phyloP scores from a whole-genome alignment of 2,329 filamentous ascomycete species.

The Pyricularia pennisetigena region DNA sequence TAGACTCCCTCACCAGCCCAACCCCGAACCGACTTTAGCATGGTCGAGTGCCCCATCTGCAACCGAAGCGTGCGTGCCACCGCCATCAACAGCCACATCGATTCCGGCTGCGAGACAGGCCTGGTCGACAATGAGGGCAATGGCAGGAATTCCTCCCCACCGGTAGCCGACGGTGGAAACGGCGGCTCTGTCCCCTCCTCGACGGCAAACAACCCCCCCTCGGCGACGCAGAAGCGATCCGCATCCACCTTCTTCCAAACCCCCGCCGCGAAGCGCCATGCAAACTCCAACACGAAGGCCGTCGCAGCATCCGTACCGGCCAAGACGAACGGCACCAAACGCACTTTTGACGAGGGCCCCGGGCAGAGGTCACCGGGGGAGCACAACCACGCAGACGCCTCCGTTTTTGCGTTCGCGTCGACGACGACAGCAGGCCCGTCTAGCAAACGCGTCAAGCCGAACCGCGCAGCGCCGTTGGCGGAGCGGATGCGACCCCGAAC shows the following conservation, averaged over 20 bases:
- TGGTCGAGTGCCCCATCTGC: conserved; percentile 76
- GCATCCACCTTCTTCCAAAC: conserved; percentile 52
- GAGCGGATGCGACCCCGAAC: conserved; percentile 85
- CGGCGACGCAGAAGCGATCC: conserved; percentile 40
- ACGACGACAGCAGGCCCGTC: conserved; percentile 23
- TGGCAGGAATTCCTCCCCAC: conserved; percentile 19
- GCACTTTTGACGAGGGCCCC: conserved; percentile 44
- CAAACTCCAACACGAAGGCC: conserved; percentile 13
- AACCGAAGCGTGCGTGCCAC: conserved; percentile 58
- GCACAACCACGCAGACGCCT: conserved; percentile 1
- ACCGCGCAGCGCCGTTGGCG: conserved; percentile 71
- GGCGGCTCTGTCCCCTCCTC: conserved; percentile 20
- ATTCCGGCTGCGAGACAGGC: conserved; percentile 66
- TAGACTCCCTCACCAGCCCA: background rate
- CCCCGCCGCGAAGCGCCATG: conserved; percentile 45
- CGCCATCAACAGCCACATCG: conserved; percentile 85
- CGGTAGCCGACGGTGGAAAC: conserved; percentile 12
- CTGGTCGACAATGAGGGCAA: conserved; percentile 40
- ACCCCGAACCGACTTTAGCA: conserved; percentile 11
- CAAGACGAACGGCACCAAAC: conserved; percentile 30
- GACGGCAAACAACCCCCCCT: conserved; percentile 17
- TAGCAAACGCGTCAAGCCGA: conserved; percentile 57
- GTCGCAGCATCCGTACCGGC: background rate
- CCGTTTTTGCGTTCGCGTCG: background rate
- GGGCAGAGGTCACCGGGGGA: conserved; percentile 20